These are phyloP conservation scores for Cercophora sp. DNA, from an alignment of 495 filamentous ascomycete genomes.

Conservation along the genomic window DNA sequence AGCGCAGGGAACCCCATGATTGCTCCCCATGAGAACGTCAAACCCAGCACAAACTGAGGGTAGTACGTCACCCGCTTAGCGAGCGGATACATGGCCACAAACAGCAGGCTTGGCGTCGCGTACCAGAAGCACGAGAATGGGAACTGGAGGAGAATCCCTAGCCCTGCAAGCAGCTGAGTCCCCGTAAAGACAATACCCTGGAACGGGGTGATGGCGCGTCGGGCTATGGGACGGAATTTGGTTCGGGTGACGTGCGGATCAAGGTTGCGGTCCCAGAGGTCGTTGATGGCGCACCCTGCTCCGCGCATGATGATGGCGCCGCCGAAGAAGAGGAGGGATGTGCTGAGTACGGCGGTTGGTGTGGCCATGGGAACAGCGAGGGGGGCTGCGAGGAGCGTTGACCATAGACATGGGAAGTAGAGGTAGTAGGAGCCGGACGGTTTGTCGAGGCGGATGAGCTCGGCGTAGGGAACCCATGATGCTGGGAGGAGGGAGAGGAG, in stretches of 20 bases:
- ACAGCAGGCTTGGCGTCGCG: conserved; percentile 74
- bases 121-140: conserved; percentile 81
- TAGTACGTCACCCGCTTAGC: conserved; percentile 94
- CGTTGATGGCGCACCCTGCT: conserved; percentile 97
- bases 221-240: conserved; percentile 80
- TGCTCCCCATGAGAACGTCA: conserved; percentile 96
- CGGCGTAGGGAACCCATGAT: conserved; percentile 86
- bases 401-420: conserved; percentile 92
- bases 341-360: conserved; percentile 55
- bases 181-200: conserved; percentile 79
- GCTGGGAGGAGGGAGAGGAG: conserved; percentile 71
- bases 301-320: conserved; percentile 95
- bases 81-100: conserved; percentile 83
- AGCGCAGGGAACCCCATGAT: conserved; percentile 95
- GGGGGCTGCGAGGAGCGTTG: conserved; percentile 68
- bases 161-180: conserved; percentile 71
- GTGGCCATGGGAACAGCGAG: conserved; percentile 55
- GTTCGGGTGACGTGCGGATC: conserved; percentile 89
- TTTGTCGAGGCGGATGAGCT: conserved; percentile 89
- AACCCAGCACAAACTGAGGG: conserved; percentile 84
- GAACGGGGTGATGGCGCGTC: conserved; percentile 72
- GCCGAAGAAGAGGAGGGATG: conserved; percentile 72
- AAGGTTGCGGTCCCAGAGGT: conserved; percentile 92
- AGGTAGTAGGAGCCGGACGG: conserved; percentile 93
- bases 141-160: conserved; percentile 82